Percentiles rank a stretch among this genome's conserved stretches.
phyloP scores from a whole-genome alignment of 768 basidiomycete genomes.

The Myochromella boudieri region DNA sequence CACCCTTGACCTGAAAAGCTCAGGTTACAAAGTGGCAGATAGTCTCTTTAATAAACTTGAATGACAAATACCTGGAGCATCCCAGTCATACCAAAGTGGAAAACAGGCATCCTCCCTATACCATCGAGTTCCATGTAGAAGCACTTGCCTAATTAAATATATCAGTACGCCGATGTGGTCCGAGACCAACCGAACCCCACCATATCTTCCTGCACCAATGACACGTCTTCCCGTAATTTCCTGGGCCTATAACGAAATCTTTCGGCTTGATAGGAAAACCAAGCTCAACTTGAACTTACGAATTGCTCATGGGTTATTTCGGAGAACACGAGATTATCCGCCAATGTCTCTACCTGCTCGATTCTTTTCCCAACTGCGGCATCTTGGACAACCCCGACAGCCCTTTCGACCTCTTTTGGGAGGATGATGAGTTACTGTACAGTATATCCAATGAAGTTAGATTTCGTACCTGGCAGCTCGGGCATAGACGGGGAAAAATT shows the following conservation, averaged over 20 bases:
- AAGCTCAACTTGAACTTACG: too few relatives aligned
- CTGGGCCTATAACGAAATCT: constrained; percentile 39
- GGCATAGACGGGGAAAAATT: constrained; percentile 36
- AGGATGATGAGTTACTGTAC: neutral
- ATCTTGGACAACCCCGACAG: constrained; percentile 52
- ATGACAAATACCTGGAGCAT: constrained; percentile 57
- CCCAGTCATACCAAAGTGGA: constrained; percentile 89
- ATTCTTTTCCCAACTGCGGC: constrained; percentile 56
- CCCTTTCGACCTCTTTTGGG: constrained; percentile 72
- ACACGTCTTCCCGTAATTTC: constrained; percentile 53
- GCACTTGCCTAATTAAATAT: constrained; percentile 38
- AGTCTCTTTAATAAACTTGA: neutral
- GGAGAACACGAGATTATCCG: constrained; percentile 65
- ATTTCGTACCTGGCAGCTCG: constrained; percentile 51
- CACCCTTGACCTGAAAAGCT: constrained; percentile 43
- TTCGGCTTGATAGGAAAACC: neutral
- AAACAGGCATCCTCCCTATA: constrained; percentile 58
- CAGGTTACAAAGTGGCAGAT: neutral
- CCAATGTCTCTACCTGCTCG: constrained; percentile 50
- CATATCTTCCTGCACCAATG: constrained; percentile 51
- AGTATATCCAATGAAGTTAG: neutral
- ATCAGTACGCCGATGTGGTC: neutral
- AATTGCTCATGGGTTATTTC: constrained; percentile 58
- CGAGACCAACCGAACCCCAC: constrained; percentile 25
- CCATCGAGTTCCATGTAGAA: constrained; percentile 69